phyloP scores from a whole-genome alignment of 306 rosid species.

The Malus fusca region DNA sequence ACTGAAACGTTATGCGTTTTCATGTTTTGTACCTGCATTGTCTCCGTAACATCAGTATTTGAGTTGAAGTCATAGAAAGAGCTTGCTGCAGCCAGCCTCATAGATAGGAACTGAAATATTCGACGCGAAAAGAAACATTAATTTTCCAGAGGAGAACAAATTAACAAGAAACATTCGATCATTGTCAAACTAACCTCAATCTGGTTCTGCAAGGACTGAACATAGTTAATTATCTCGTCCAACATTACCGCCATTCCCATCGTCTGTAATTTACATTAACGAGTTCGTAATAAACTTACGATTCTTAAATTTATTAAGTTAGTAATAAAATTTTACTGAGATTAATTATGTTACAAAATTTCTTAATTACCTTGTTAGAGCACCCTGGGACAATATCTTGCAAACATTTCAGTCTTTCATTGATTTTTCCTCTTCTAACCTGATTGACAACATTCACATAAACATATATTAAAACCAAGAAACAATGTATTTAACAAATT shows the following conservation, averaged over 20 bases:
- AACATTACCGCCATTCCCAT: constrained; percentile 99
- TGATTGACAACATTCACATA: constrained; percentile 14
- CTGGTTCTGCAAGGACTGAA: constrained; percentile 93
- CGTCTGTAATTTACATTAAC: constrained; percentile 48
- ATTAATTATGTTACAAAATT: background rate
- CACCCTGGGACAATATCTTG: constrained; percentile 96
- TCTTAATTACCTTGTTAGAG: constrained; percentile 62
- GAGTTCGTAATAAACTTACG: background rate
- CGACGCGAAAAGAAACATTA: background rate
- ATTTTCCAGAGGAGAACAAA: background rate
- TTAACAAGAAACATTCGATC: background rate
- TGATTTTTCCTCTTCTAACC: constrained; percentile 96
- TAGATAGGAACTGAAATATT: constrained; percentile 72
- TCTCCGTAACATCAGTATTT: constrained; percentile 59
- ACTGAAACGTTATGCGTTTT: background rate
- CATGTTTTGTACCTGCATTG: constrained; percentile 48
- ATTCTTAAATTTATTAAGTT: background rate
- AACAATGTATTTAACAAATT: background rate
- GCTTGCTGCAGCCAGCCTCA: constrained; percentile 90
- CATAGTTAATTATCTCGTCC: constrained; percentile 95
- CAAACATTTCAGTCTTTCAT: constrained; percentile 78
- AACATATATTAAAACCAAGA: background rate
- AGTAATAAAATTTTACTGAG: background rate
- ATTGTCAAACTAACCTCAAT: constrained; percentile 58
- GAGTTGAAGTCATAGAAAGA: constrained; percentile 71